Conservation (phyloP, 306 rosid genomes). For the Fagus sylvatica region DNA sequence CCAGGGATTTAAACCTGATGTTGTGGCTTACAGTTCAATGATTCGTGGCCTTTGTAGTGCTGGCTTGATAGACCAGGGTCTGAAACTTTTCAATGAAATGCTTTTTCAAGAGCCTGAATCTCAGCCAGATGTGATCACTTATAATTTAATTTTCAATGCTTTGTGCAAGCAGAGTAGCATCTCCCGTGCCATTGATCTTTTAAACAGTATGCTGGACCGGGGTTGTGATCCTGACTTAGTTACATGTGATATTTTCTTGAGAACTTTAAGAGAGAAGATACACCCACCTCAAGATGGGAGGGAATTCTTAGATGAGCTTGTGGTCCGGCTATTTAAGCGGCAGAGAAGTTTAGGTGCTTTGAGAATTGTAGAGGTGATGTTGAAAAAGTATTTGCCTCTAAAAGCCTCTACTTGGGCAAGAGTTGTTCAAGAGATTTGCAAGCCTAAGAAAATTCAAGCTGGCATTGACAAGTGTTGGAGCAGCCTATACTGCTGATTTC, state of each 20-base stretch:
- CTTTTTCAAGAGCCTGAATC: conserved; percentile 58
- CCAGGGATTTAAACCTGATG: conserved; percentile 77
- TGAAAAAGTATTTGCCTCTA: conserved; percentile 60
- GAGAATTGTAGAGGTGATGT: conserved; percentile 67
- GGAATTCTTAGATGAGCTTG: conserved; percentile 85
- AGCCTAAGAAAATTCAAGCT: conserved; percentile 46
- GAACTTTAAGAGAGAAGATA: conserved; percentile 60
- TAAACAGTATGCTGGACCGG: conserved; percentile 68
- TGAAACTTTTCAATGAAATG: conserved; percentile 86
- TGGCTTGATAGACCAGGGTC: conserved; percentile 67
- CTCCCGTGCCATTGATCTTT: conserved; percentile 65
- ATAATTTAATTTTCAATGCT: conserved; percentile 72
- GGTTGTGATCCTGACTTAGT: conserved; percentile 80
- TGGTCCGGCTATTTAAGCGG: conserved; percentile 60
- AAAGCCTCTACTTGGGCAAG: conserved; percentile 78
- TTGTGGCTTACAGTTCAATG: conserved; percentile 90
- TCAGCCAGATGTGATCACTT: conserved; percentile 80
- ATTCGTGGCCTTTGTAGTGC: conserved; percentile 85
- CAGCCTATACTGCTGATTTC: conserved; percentile 48
- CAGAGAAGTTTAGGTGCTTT: conserved; percentile 61
- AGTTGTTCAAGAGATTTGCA: conserved; percentile 63
- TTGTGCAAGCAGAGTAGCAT: conserved; percentile 62
- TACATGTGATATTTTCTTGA: conserved; percentile 78
- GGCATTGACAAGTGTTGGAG: conserved; percentile 64
- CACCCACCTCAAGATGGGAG: conserved; percentile 84